A percentile compares a stretch with the other conserved stretches of the same genome.
These are phyloP conservation scores for Citrus cavaleriei DNA, from an alignment of 345 rosid species.

Conservation along the genomic window DNA sequence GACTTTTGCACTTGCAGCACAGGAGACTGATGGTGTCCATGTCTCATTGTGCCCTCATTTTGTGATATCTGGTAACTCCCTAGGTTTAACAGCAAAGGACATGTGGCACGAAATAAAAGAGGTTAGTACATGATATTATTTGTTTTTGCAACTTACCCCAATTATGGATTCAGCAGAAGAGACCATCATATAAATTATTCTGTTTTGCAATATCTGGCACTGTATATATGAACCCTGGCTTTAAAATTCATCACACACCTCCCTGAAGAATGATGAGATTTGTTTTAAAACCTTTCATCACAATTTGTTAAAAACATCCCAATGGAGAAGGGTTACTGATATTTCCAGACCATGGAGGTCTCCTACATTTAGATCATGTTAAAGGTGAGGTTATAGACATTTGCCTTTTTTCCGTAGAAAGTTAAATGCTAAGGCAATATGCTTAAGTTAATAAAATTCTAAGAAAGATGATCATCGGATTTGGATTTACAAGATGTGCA, in stretches of 20 bases:
- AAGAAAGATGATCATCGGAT: background rate
- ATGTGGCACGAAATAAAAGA: slow-evolving; percentile 85
- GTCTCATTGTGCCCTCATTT: slow-evolving; percentile 77
- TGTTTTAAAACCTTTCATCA: background rate
- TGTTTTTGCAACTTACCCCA: background rate
- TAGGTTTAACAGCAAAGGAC: slow-evolving; percentile 69
- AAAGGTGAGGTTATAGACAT: background rate
- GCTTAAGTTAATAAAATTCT: background rate
- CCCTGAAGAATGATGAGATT: background rate
- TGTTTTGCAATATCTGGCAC: background rate
- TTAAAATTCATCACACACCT: background rate
- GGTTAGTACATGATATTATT: slow-evolving; percentile 32
- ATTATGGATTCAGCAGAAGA: background rate
- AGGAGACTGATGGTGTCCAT: slow-evolving; percentile 54
- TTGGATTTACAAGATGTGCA: background rate
- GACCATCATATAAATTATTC: background rate
- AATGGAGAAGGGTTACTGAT: background rate
- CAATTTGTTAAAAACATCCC: background rate
- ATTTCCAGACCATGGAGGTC: background rate
- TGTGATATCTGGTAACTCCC: slow-evolving; percentile 59
- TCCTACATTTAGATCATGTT: background rate
- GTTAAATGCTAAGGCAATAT: background rate
- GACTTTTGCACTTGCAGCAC: slow-evolving; percentile 72
- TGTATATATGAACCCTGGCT: background rate
- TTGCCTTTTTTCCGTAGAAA: background rate